phyloP scores from a whole-genome alignment of 345 rosid genomes.

The Cardiospermum halicacabum region DNA sequence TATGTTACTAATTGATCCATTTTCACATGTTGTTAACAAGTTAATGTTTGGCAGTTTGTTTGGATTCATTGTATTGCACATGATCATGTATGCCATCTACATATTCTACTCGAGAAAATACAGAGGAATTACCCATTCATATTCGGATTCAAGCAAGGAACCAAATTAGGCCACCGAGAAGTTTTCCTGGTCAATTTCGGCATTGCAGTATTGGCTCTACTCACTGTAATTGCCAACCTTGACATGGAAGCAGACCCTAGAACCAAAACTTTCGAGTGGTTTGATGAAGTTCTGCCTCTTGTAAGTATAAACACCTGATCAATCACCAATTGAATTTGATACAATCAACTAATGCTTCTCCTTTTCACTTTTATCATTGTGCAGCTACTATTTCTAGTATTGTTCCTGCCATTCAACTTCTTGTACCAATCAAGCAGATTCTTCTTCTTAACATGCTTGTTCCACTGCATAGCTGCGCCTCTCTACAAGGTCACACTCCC shows the following conservation, averaged over 20 bases:
- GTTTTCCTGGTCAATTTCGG: conserved; percentile 61
- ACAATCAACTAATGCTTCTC: no score
- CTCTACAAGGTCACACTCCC: conserved; percentile 51
- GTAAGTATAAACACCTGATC: not conserved
- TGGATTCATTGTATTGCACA: conserved; percentile 53
- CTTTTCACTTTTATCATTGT: not conserved
- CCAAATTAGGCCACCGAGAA: conserved; percentile 54
- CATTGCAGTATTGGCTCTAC: conserved; percentile 50
- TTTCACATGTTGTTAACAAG: conserved; percentile 2
- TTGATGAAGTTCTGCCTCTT: conserved; percentile 56
- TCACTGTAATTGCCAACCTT: conserved; percentile 52
- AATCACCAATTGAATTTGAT: no score
- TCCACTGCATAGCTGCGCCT: conserved; percentile 39
- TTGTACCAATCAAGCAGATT: conserved; percentile 41
- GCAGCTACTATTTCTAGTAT: conserved; percentile 43
- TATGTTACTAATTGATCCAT: not conserved
- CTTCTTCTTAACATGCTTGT: conserved; percentile 31
- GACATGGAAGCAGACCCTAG: conserved; percentile 45
- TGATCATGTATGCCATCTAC: conserved; percentile 56
- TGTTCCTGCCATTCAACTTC: conserved; percentile 52
- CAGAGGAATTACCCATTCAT: conserved; percentile 63
- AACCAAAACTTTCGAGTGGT: conserved; percentile 31
- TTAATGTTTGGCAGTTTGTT: conserved; percentile 48
- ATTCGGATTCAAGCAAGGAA: conserved; percentile 70
- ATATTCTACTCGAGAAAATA: conserved; percentile 66